Percentiles rank a stretch among this genome's conserved stretches.
phyloP scores from a whole-genome alignment of 202 grass and related monocot species.

The Carex arenaria region DNA sequence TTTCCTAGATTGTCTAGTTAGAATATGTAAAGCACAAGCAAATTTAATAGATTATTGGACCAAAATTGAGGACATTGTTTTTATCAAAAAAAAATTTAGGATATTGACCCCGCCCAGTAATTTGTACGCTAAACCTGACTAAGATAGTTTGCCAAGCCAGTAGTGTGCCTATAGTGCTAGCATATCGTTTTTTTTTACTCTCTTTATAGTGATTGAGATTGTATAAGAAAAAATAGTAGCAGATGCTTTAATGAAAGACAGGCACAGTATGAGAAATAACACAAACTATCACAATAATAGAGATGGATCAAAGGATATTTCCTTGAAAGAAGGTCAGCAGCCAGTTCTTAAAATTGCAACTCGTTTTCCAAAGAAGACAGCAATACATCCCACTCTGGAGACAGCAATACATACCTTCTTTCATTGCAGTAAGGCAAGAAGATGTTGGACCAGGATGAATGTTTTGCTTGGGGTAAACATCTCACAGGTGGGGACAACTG shows the following conservation, averaged over 20 bases:
- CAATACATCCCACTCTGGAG: too few species aligned
- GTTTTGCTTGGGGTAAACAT: too few species aligned
- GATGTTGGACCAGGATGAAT: too few species aligned
- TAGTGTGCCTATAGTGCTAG: not conserved
- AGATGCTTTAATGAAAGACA: not conserved
- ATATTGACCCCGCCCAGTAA: not conserved
- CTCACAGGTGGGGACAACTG: too few species aligned
- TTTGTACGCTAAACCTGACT: not conserved
- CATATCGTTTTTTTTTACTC: not conserved
- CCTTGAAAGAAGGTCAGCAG: conserved; percentile 78
- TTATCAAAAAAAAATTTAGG: too few species aligned
- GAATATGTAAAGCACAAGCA: conserved; percentile 40
- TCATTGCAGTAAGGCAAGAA: too few species aligned
- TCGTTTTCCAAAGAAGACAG: too few species aligned
- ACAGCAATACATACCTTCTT: too few species aligned
- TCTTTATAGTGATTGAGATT: not conserved
- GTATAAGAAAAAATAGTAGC: not conserved
- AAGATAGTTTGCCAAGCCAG: not conserved
- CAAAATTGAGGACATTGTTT: too few species aligned
- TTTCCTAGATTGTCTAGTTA: conserved; percentile 82
- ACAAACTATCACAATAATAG: not conserved
- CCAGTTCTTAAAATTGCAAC: conserved; percentile 75
- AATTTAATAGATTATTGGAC: not conserved
- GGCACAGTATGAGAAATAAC: conserved; percentile 12
- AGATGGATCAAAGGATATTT: conserved; percentile 78